These are phyloP conservation scores for Parmelia sp. DNA, from an alignment of 495 filamentous ascomycete species.

Conservation along the genomic window DNA sequence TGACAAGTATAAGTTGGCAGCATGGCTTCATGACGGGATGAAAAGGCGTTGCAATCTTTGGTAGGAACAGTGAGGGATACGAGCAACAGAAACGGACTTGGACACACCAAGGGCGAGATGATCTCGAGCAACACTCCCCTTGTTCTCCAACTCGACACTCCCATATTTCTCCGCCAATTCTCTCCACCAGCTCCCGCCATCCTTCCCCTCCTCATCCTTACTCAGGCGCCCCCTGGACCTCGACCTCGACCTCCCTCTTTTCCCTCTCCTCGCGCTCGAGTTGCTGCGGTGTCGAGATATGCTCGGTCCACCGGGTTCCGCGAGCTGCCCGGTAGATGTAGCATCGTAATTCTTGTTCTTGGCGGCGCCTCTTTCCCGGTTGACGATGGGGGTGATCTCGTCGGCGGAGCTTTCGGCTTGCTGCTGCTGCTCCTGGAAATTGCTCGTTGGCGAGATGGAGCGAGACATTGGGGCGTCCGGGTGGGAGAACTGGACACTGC, in stretches of 20 bases:
- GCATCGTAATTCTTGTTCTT: conserved; percentile 18
- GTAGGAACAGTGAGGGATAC: not conserved
- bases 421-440: conserved; percentile 9
- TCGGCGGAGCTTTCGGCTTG: conserved; percentile 25
- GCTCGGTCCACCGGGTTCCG: not conserved
- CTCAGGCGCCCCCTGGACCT: not conserved
- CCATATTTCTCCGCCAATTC: conserved; percentile 61
- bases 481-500: conserved; percentile 17
- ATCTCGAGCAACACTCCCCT: conserved; percentile 90
- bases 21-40: not conserved
- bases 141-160: conserved; percentile 88
- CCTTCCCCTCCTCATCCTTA: conserved; percentile 7
- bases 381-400: conserved; percentile 31
- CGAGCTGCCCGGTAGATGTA: conserved; percentile 1
- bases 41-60: not conserved
- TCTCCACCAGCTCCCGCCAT: conserved; percentile 42
- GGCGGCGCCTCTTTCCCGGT: conserved; percentile 20
- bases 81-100: conserved; percentile 1
- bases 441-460: conserved; percentile 11
- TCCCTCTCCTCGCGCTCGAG: conserved; percentile 14
- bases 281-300: conserved; percentile 7
- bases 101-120: conserved; percentile 83
- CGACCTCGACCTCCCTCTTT: not conserved
- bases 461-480: conserved; percentile 14
- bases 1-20: conserved; percentile 31